Percentiles rank a stretch among this genome's conserved stretches.
Evolutionary conservation across 495 filamentous ascomycete genomes (phyloP).

Genomic region (Penicillium desertorum): DNA sequence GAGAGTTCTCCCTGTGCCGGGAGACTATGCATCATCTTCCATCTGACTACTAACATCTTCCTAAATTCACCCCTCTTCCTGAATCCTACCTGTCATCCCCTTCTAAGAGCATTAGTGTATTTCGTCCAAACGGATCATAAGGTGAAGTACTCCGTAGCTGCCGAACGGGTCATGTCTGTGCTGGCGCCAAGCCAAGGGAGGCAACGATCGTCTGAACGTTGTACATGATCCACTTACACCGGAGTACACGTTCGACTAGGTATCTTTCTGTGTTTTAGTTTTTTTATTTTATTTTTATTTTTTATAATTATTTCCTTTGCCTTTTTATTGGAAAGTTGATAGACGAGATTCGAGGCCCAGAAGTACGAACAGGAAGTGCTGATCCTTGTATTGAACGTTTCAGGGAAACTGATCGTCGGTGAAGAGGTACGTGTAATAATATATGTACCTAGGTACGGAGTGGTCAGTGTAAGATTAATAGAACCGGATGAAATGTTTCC

Average conservation of each 20-base stretch:
- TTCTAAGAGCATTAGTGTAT: background rate
- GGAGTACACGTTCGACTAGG: background rate
- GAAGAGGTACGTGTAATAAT: background rate
- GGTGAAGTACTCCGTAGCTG: background rate
- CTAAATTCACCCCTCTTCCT: too few species aligned
- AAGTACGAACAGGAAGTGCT: constrained; percentile 2
- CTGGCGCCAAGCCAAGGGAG: background rate
- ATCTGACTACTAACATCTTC: too few species aligned
- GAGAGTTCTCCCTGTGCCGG: too few species aligned
- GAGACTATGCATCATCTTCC: too few species aligned
- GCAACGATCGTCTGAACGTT: background rate
- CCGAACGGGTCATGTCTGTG: background rate
- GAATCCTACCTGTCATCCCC: too few species aligned
- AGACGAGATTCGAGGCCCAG: background rate
- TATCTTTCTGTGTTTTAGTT: too few species aligned
- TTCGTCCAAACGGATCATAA: background rate
- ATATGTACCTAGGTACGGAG: too few species aligned
- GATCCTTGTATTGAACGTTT: constrained; percentile 28
- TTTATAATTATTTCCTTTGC: too few species aligned
- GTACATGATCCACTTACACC: background rate
- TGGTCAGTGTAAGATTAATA: too few species aligned
- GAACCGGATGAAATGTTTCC: too few species aligned
- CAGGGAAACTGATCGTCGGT: constrained; percentile 23
- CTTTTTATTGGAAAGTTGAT: background rate
- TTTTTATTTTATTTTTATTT: too few species aligned